These are phyloP conservation scores for Deinandra increscens DNA, from an alignment of 129 eudicot genomes.

Conservation along the genomic window DNA sequence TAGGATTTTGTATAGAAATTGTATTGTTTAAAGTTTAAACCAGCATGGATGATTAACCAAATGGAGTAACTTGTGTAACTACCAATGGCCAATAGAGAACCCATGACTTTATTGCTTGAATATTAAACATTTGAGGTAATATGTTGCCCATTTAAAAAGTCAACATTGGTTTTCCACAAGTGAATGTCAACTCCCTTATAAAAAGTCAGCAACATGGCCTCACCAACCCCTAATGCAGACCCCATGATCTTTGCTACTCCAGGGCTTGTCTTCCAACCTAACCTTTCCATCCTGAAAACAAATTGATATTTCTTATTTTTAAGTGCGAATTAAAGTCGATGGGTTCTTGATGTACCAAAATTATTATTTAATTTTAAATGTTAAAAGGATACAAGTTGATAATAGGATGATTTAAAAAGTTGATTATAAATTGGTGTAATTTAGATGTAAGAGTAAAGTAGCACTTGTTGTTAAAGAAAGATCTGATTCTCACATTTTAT, in stretches of 20 bases:
- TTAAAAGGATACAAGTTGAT: no score
- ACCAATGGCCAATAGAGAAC: slow-evolving; percentile 30
- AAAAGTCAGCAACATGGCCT: slow-evolving; percentile 59
- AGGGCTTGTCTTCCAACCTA: slow-evolving; percentile 42
- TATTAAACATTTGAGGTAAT: slow-evolving; percentile 11
- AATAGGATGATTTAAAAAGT: no score
- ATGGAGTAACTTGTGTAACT: slow-evolving; percentile 35
- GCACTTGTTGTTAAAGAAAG: no score
- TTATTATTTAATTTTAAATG: no score
- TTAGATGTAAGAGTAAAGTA: no score
- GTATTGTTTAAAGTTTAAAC: background rate
- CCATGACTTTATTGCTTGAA: slow-evolving; percentile 25
- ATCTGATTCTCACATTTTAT: no score
- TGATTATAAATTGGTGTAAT: no score
- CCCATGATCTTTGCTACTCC: slow-evolving; percentile 55
- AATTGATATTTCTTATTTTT: no score
- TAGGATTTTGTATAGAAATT: background rate
- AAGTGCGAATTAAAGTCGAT: no score
- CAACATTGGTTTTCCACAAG: slow-evolving; percentile 44
- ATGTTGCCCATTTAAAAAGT: slow-evolving; percentile 41
- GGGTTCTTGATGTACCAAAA: no score
- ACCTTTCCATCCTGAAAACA: slow-evolving; percentile 45
- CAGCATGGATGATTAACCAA: slow-evolving; percentile 37
- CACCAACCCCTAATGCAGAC: slow-evolving; percentile 46
- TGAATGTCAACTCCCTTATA: slow-evolving; percentile 46